Percentiles rank a stretch among this genome's conserved stretches.
phyloP scores from a whole-genome alignment of 164 flowering plant genomes.

The Liquidambar formosana region DNA sequence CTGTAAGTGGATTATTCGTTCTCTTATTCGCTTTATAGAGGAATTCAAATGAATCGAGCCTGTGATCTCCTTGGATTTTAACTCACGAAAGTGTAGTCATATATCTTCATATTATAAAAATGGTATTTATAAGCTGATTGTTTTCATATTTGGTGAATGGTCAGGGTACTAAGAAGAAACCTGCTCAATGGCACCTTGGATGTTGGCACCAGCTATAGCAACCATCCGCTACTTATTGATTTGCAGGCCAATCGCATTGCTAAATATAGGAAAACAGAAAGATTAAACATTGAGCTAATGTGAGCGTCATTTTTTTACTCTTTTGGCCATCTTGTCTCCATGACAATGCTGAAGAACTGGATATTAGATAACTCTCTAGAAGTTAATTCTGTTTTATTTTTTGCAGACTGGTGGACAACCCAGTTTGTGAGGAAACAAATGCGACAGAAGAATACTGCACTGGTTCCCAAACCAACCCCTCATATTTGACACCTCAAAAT shows the following conservation, averaged over 20 bases:
- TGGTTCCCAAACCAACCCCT: conserved; percentile 15
- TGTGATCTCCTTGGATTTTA: too few relatives aligned
- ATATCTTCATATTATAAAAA: too few relatives aligned
- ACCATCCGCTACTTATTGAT: conserved; percentile 30
- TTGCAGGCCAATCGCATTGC: conserved; percentile 28
- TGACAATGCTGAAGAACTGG: too few relatives aligned
- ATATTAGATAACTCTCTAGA: too few relatives aligned
- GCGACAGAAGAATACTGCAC: conserved; percentile 16
- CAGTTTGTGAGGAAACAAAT: conserved; percentile 15
- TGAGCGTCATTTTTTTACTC: conserved; percentile 7
- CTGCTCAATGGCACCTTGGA: conserved; percentile 31
- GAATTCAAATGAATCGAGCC: too few relatives aligned
- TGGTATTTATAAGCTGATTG: too few relatives aligned
- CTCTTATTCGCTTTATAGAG: too few relatives aligned
- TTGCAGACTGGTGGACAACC: conserved; percentile 12
- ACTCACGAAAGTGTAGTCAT: too few relatives aligned
- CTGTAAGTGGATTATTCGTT: too few relatives aligned
- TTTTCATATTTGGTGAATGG: conserved; percentile 2
- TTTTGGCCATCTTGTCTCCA: too few relatives aligned
- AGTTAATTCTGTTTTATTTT: too few relatives aligned
- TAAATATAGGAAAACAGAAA: not conserved
- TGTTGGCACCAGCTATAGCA: conserved; percentile 21
- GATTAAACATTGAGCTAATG: conserved; percentile 18
- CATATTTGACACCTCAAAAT: conserved; percentile 36
- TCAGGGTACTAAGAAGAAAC: conserved; percentile 30